Base-by-base conservation (phyloP, 192 early-diverging fungal species). In the Paraglomus occultum region DNA sequence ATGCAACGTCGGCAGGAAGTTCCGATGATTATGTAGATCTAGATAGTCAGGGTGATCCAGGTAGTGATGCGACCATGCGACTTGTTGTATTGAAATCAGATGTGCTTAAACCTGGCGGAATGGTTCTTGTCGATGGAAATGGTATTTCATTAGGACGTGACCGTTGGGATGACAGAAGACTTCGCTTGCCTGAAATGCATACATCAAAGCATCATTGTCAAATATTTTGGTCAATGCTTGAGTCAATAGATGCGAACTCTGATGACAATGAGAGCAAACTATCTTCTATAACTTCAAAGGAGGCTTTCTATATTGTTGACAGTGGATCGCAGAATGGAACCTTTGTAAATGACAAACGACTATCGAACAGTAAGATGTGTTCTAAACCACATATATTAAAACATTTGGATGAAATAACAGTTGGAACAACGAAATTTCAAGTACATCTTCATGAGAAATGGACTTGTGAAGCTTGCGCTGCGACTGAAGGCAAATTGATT, bases 261-360 rank as follows among this genome's bases (percentile, higher is more conserved):
- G 18, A 64, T 48, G 50, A 67, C 6, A 64, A 57, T 7, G 31
- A 60, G 12, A 57, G 51, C 39, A 22, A 15, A 17, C 31, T 47
- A 45, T 14, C 39, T 39, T 11, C 22, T 8, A 40, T 42, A 17
- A 55, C 23, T 23, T 45, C 44, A 12, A 63, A 47, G 31, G 69
- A 59, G 49, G 54, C 69, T 5, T 75, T 85, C 17, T 86, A 71
- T 70, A 72, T 90, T 38, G 72, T 85, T 22, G 88, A 90, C 61
- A 74, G 72, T 22, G 89, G 89, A 18, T 92, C 90, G 11, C 86
- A 84, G 20, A 87, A 92, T 65, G 90, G 90, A 12, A 92, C 90
- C 1, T 87, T 87, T 73, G 74, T 90, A 42, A 90, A 92, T 68
- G 77, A 72, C 8, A 39, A 64, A 22, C 74, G 90, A 45, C 72